Evolutionary conservation across 768 basidiomycete genomes (phyloP).

Genomic region (Chlorophyllum brunneum): DNA sequence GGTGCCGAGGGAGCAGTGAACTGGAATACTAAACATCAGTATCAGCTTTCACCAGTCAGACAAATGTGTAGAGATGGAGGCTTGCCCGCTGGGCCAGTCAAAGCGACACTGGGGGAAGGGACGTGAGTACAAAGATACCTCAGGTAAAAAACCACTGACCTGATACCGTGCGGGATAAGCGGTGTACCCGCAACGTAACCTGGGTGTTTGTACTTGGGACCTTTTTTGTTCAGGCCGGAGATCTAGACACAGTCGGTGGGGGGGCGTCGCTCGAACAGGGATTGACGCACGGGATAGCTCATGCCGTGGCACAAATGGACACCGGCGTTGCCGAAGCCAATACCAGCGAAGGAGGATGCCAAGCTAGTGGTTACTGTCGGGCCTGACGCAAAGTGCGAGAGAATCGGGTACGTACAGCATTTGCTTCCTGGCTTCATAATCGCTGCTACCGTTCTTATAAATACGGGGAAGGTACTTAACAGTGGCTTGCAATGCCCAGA

Average conservation of each 20-base stretch:
- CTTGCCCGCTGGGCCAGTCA: slow-evolving; percentile 82
- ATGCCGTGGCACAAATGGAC: slow-evolving; percentile 90
- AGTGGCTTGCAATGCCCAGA: slow-evolving; percentile 89
- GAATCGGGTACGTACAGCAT: slow-evolving; percentile 77
- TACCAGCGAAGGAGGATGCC: slow-evolving; percentile 92
- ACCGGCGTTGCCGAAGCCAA: slow-evolving; percentile 92
- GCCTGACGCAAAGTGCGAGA: neutral
- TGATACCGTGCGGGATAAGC: slow-evolving; percentile 92
- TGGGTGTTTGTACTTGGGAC: slow-evolving; percentile 87
- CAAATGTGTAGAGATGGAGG: neutral
- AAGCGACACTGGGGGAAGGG: slow-evolving; percentile 54
- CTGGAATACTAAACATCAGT: slow-evolving; percentile 63
- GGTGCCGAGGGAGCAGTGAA: slow-evolving; percentile 95
- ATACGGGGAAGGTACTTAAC: slow-evolving; percentile 87
- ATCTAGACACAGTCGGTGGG: slow-evolving; percentile 44
- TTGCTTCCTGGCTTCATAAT: slow-evolving; percentile 80
- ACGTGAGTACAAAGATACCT: neutral
- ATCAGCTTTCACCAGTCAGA: neutral
- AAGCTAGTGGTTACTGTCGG: slow-evolving; percentile 42
- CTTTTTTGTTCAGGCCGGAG: slow-evolving; percentile 91
- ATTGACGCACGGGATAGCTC: slow-evolving; percentile 68
- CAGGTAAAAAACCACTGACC: slow-evolving; percentile 29
- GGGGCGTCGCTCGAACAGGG: neutral
- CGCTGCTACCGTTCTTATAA: slow-evolving; percentile 63
- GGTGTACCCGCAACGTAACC: slow-evolving; percentile 84